A percentile compares a stretch with the other conserved stretches of the same genome.
Evolutionary conservation across 257 asterid genomes (phyloP).

Genomic region (Solanum lignicaule): DNA sequence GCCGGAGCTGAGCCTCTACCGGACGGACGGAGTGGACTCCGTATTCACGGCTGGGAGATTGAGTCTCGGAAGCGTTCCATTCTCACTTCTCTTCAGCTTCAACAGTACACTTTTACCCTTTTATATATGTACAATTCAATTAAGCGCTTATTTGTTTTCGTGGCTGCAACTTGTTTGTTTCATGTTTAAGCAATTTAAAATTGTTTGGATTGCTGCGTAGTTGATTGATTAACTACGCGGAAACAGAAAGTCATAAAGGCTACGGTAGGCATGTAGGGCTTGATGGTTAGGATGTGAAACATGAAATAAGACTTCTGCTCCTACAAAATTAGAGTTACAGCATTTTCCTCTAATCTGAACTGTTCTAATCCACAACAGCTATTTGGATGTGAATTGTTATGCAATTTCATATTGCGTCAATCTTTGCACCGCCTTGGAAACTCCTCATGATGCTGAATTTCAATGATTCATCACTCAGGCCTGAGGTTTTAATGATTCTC

Average conservation of each 20-base stretch:
- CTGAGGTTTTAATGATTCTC: not conserved
- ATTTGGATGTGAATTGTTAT: not conserved
- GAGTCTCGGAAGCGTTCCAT: constrained; percentile 74
- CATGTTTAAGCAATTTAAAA: not conserved
- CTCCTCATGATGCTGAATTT: not conserved
- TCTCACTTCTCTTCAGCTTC: constrained; percentile 64
- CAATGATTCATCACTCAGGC: not conserved
- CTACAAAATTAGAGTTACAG: not conserved
- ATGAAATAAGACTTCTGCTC: not conserved
- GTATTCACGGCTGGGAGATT: constrained; percentile 59
- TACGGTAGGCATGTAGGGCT: not conserved
- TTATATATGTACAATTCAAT: not conserved
- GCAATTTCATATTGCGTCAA: not conserved
- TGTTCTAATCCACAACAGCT: not conserved
- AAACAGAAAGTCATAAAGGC: not conserved
- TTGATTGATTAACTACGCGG: not conserved
- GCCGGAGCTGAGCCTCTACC: constrained; percentile 35
- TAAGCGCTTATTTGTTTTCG: not conserved
- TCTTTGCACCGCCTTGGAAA: not conserved
- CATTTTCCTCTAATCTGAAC: not conserved
- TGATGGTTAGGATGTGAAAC: not conserved
- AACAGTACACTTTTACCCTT: constrained; percentile 27
- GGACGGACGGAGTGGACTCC: constrained; percentile 29
- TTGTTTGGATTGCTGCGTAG: not conserved
- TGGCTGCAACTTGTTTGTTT: not conserved